phyloP scores from a whole-genome alignment of 108 stramenopile genomes.

The Skeletonema costatum region DNA sequence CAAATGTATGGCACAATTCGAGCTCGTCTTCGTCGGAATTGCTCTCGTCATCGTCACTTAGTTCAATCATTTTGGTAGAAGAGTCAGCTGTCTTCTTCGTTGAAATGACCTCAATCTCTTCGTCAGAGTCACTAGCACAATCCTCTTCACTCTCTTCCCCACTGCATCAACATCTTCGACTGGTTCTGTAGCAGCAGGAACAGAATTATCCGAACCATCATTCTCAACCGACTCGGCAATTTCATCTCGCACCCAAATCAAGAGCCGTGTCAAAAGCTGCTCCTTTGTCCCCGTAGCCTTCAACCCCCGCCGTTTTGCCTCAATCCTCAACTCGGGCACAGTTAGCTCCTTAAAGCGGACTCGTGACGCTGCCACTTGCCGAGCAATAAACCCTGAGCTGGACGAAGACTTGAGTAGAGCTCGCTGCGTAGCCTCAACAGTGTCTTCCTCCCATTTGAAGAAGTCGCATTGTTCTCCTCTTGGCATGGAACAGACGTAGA shows the following conservation, averaged over 20 bases:
- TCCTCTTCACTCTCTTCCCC: constrained; percentile 1
- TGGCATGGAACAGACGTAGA: constrained; percentile 85
- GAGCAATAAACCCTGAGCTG: constrained; percentile 75
- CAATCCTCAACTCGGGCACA: constrained; percentile 68
- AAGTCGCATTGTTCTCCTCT: constrained; percentile 87
- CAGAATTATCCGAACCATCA: constrained; percentile 2
- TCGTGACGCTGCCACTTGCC: constrained; percentile 73
- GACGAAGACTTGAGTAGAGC: constrained; percentile 70
- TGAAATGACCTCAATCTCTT: constrained; percentile 3
- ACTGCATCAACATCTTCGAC: background rate
- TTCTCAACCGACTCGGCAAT: constrained; percentile 50
- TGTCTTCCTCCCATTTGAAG: constrained; percentile 92
- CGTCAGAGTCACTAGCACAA: constrained; percentile 13
- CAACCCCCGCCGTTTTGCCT: constrained; percentile 66
- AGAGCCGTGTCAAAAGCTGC: constrained; percentile 70
- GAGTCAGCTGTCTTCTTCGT: background rate
- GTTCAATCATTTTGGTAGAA: constrained; percentile 24
- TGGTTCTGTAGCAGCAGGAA: background rate
- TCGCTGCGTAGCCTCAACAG: constrained; percentile 57
- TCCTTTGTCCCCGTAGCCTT: constrained; percentile 71
- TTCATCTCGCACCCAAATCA: constrained; percentile 85
- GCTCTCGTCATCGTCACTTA: constrained; percentile 47
- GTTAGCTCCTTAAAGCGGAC: constrained; percentile 68
- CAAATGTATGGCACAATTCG: constrained; percentile 40
- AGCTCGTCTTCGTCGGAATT: constrained; percentile 52